Percentiles rank a stretch among this genome's conserved stretches.
Evolutionary conservation across 2,329 filamentous ascomycete genomes (phyloP).

Genomic region (Fusarium algeriense): DNA sequence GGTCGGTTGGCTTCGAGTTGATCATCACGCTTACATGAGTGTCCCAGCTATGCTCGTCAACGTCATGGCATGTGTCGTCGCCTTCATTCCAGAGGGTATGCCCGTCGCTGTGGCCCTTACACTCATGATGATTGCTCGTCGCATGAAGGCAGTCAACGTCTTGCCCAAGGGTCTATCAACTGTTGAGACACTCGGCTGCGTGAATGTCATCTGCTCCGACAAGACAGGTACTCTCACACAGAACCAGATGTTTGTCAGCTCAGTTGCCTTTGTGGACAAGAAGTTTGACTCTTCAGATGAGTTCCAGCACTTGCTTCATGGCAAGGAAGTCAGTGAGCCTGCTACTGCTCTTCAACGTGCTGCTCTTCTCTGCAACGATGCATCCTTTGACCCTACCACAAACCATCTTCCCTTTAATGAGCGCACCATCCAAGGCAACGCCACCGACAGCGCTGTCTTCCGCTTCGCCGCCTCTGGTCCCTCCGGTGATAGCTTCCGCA

Average conservation of each 20-base stretch:
- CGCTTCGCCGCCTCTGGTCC: conserved; percentile 52
- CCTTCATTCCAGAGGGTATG: conserved; percentile 57
- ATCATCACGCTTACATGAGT: conserved; percentile 55
- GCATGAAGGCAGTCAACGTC: conserved; percentile 58
- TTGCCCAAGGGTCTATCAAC: conserved; percentile 57
- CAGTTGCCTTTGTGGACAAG: conserved; percentile 54
- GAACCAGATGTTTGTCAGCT: conserved; percentile 59
- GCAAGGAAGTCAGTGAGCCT: background rate
- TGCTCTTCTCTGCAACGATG: conserved; percentile 56
- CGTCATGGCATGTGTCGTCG: conserved; percentile 59
- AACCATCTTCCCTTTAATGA: conserved; percentile 51
- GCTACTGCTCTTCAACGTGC: conserved; percentile 24
- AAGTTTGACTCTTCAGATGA: conserved; percentile 44
- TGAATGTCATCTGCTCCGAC: conserved; percentile 59
- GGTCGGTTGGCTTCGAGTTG: conserved; percentile 55
- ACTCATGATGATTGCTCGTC: conserved; percentile 57
- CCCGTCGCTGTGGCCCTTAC: conserved; percentile 56
- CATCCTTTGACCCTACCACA: conserved; percentile 56
- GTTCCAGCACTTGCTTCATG: conserved; percentile 34
- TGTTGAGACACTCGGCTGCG: conserved; percentile 58
- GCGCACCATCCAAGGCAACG: conserved; percentile 56
- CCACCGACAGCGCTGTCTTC: conserved; percentile 58
- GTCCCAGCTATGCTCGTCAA: conserved; percentile 60
- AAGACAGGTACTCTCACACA: conserved; percentile 59
- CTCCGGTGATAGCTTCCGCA: conserved; percentile 36